Conservation (phyloP, 2,329 filamentous ascomycete species). For the Colletotrichum lindemuthianum region DNA sequence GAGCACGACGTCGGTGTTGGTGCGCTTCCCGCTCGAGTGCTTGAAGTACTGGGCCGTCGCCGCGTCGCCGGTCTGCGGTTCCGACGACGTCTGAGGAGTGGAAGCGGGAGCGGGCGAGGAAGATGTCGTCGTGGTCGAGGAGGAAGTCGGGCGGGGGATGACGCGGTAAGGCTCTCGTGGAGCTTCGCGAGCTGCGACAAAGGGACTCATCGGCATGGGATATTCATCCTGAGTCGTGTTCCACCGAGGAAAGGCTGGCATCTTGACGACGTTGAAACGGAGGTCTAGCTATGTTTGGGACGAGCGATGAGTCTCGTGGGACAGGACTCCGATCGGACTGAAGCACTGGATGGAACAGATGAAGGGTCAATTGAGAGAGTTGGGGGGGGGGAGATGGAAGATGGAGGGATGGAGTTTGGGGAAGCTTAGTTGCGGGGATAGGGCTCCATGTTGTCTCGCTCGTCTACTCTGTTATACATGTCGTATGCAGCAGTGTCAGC, state of each 20-base stretch:
- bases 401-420: constrained; percentile 3
- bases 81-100: background rate
- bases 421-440: constrained; percentile 22
- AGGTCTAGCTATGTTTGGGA: background rate
- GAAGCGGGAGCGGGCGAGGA: background rate
- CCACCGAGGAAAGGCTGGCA: constrained; percentile 18
- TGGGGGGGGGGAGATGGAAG: background rate
- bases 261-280: background rate
- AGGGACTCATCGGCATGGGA: background rate
- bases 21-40: constrained; percentile 52
- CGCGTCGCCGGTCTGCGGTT: constrained; percentile 10
- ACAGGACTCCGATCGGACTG: background rate
- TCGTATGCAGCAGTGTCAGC: background rate
- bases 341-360: background rate
- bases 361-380: background rate
- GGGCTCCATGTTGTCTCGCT: background rate
- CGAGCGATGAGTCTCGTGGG: background rate
- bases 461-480: too few species aligned
- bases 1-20: constrained; percentile 56
- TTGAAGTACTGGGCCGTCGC: constrained; percentile 48
- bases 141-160: background rate
- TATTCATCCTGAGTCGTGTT: constrained; percentile 16
- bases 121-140: background rate
- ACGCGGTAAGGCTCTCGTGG: background rate
- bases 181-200: background rate